These are phyloP conservation scores for Paramecium pentaurelia DNA, from an alignment of 73 alveolate genomes.

Conservation along the genomic window DNA sequence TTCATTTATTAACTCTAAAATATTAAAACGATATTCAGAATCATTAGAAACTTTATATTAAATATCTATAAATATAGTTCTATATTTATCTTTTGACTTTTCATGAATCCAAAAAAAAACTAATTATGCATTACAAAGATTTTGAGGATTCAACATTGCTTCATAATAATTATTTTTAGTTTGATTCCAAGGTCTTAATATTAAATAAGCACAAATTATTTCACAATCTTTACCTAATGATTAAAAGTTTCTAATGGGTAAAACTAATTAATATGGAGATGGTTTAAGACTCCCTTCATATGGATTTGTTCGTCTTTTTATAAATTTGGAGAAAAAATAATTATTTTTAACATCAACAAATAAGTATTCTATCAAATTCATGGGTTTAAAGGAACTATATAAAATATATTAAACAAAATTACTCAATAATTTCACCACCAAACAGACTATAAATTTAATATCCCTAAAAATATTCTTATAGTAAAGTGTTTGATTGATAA, in stretches of 20 bases:
- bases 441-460: not conserved
- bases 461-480: not conserved
- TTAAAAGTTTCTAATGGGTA: not conserved
- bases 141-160: not conserved
- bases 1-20: not conserved
- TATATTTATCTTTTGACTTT: not conserved
- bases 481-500: not conserved
- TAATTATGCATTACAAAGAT: not conserved
- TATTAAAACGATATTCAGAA: not conserved
- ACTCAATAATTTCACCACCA: not conserved
- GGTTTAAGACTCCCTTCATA: not conserved
- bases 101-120: not conserved
- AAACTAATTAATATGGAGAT: not conserved
- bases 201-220: not conserved
- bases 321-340: not conserved
- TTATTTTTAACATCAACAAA: not conserved
- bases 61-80: not conserved
- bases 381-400: not conserved
- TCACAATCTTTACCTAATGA: not conserved
- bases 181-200: not conserved
- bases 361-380: not conserved
- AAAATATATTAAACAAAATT: not conserved
- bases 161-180: not conserved
- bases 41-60: not conserved
- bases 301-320: not conserved